Conservation (phyloP, 2,329 filamentous ascomycete species). For the Pleoardoris graminearum region DNA sequence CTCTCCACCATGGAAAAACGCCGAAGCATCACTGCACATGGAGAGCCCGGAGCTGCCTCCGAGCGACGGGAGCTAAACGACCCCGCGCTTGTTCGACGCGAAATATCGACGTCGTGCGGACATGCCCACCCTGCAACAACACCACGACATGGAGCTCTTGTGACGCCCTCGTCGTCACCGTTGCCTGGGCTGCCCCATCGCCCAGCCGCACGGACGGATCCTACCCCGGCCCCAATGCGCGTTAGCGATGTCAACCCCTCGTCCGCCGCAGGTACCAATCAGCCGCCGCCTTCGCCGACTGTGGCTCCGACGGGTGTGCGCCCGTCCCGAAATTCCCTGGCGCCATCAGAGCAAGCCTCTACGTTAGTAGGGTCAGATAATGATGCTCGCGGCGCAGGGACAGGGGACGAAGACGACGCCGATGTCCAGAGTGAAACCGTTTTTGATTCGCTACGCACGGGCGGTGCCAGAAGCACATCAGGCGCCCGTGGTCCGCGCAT, state of each 20-base stretch:
- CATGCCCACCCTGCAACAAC: constrained; percentile 18
- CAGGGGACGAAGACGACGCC: constrained; percentile 75
- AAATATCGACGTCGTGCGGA: constrained; percentile 35
- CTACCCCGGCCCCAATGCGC: constrained; percentile 36
- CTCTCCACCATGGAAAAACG: constrained; percentile 45
- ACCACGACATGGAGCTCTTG: constrained; percentile 16
- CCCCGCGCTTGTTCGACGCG: constrained; percentile 31
- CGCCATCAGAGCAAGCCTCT: constrained; percentile 63
- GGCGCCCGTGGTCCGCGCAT: constrained; percentile 68
- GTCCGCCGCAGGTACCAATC: constrained; percentile 37
- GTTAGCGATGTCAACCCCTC: constrained; percentile 35
- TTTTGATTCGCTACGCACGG: constrained; percentile 75
- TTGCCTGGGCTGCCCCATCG: constrained; percentile 28
- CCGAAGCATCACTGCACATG: constrained; percentile 40
- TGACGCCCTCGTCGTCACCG: constrained; percentile 28
- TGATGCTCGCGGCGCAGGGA: constrained; percentile 66
- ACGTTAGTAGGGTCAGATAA: constrained; percentile 72
- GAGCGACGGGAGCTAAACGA: constrained; percentile 46
- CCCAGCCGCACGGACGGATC: constrained; percentile 25
- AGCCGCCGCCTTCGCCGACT: constrained; percentile 40
- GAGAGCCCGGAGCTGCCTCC: constrained; percentile 39
- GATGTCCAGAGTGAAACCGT: constrained; percentile 77
- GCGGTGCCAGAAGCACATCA: constrained; percentile 67
- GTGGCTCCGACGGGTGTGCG: constrained; percentile 43
- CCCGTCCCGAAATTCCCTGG: constrained; percentile 57